Conservation (phyloP, 768 basidiomycete species). For the Neoboletus magnificus region DNA sequence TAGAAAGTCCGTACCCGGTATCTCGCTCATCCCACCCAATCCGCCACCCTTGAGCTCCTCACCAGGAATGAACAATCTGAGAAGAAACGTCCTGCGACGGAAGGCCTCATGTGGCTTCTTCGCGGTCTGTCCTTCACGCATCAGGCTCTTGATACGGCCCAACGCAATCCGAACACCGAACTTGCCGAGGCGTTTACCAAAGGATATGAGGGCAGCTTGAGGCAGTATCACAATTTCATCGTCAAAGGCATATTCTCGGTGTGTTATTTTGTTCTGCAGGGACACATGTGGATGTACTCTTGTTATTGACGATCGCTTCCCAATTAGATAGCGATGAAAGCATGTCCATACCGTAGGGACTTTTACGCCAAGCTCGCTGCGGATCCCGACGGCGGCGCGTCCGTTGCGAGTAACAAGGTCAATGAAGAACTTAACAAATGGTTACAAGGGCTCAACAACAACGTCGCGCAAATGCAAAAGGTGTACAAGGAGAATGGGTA, state of each 20-base stretch:
- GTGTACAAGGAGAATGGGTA: constrained; percentile 59
- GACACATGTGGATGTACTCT: background rate
- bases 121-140: constrained; percentile 90
- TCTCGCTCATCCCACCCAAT: constrained; percentile 58
- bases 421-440: constrained; percentile 54
- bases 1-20: constrained; percentile 91
- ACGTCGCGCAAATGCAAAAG: constrained; percentile 46
- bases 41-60: constrained; percentile 78
- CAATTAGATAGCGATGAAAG: constrained; percentile 50
- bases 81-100: constrained; percentile 85
- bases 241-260: constrained; percentile 58
- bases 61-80: constrained; percentile 80
- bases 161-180: constrained; percentile 52
- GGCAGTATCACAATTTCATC: constrained; percentile 78
- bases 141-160: constrained; percentile 68
- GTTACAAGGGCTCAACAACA: constrained; percentile 54
- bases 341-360: constrained; percentile 55
- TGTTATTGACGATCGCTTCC: background rate
- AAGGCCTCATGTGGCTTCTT: constrained; percentile 91
- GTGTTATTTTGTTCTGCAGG: constrained; percentile 26
- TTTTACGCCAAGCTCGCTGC: constrained; percentile 62
- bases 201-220: constrained; percentile 80
- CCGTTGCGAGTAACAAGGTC: constrained; percentile 46
- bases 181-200: constrained; percentile 72
- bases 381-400: constrained; percentile 53